Evolutionary conservation across 2,329 filamentous ascomycete species (phyloP), one percentile per base, ranked within the genome.

Genomic region (Arthrobotrys musiformis): DNA sequence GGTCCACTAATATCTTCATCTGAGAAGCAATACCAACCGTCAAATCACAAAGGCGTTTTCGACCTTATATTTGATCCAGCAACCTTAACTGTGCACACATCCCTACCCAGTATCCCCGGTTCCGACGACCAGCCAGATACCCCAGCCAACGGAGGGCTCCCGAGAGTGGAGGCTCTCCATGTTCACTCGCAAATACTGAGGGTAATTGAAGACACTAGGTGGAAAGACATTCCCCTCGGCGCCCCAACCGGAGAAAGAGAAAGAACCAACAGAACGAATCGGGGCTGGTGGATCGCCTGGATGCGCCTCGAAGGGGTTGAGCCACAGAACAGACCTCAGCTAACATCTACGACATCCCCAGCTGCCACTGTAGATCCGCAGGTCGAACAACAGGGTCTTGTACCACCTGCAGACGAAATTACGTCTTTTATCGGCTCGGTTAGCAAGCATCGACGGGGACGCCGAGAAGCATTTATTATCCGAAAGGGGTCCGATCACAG

Each of bases 271-370:
- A 90, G 91, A 84, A 91, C 90, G 2, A 88, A 85, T 52, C 86
- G 89, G 35, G 90, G 89, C 0, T 91, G 89, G 89, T 91, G 90
- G 90, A 85, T 91, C 30, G 89, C 91, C 26, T 91, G 90, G 90
- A 89, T 86, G 56, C 85, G 88, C 24, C 78, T 81, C 22, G 78
- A 79, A 44, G 70, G 77, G 13, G 70, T 78, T 9, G 73, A 77
- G 56, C 22, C 40, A 9, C 73, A 77, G 30, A 22, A 26, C 37
- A 63, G 62, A 35, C 9, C 44, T 24, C 58, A 33, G 28, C 56
- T 52, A 30, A 4, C 54, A 7, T 52, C 48, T 11, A 50, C 64
- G 5, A 63, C 28, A 24, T 46, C 52, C 19, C n/a, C 54, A 40
- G 33, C 52, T 46, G 52, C 40, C 6, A 40, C 22, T 2, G 44